Conservation (phyloP, 78 protist genomes). For the Cavenderia fasciculata region DNA sequence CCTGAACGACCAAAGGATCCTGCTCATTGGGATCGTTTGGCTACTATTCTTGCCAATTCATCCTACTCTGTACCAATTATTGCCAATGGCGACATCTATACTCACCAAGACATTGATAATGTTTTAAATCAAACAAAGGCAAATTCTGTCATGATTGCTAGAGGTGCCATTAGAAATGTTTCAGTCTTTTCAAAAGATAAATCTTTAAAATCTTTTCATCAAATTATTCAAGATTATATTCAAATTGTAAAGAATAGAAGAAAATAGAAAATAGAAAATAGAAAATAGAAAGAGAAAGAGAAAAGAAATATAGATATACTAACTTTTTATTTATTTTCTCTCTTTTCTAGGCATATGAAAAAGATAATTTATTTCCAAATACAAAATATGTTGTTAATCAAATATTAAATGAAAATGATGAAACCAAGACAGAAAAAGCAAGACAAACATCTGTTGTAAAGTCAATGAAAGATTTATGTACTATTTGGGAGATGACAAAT, state of each 20-base stretch:
- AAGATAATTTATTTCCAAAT: constrained; percentile 2
- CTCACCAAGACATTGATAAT: constrained; percentile 23
- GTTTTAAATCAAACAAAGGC: constrained; percentile 18
- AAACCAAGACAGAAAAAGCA: not conserved
- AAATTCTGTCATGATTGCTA: constrained; percentile 74
- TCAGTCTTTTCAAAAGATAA: constrained; percentile 25
- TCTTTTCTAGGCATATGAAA: not conserved
- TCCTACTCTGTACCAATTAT: constrained; percentile 72
- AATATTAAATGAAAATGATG: constrained; percentile 18
- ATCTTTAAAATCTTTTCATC: not conserved
- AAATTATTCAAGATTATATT: constrained; percentile 23
- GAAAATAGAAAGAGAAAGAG: no score
- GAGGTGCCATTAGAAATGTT: constrained; percentile 67
- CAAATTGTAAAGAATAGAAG: no score
- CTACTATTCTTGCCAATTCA: constrained; percentile 21
- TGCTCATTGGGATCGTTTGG: constrained; percentile 68
- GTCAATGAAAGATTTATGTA: not conserved
- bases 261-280: no score
- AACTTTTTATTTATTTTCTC: no score
- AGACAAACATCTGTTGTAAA: constrained; percentile 10
- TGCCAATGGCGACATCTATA: constrained; percentile 76
- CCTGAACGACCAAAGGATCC: constrained; percentile 79
- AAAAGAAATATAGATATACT: no score
- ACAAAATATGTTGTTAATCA: constrained; percentile 31
- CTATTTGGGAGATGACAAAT: not conserved